A percentile compares a stretch with the other conserved stretches of the same genome.
Evolutionary conservation across 2,329 filamentous ascomycete genomes (phyloP).

Genomic region (Aspergillus caelatus): DNA sequence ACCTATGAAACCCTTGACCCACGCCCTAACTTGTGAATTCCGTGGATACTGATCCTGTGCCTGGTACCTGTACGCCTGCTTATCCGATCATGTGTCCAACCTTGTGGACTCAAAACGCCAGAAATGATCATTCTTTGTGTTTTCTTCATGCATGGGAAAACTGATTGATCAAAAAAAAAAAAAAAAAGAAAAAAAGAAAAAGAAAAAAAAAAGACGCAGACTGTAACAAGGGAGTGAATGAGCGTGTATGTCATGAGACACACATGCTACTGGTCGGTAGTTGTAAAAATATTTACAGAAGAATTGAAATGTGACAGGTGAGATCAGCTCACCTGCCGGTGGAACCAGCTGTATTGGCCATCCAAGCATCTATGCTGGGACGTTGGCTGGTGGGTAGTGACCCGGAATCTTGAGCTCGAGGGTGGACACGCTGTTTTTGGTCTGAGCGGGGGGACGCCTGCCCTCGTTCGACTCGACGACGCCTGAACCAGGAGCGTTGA

Average conservation of each 20-base stretch:
- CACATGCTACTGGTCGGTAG: constrained; percentile 7
- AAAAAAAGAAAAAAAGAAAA: background rate
- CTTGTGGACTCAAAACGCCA: background rate
- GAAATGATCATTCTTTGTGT: background rate
- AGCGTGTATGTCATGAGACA: background rate
- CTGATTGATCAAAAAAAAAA: constrained; percentile 2
- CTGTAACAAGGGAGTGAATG: background rate
- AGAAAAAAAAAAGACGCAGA: background rate
- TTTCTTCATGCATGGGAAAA: background rate
- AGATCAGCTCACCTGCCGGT: background rate
- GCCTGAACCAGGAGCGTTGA: background rate
- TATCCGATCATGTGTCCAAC: background rate
- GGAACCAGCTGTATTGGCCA: background rate
- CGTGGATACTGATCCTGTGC: background rate
- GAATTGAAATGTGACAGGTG: background rate
- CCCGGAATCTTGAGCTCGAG: constrained; percentile 41
- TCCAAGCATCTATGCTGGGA: constrained; percentile 27
- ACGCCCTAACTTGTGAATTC: background rate
- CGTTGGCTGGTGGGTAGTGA: constrained; percentile 36
- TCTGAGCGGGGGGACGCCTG: constrained; percentile 18
- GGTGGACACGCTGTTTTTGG: constrained; percentile 33
- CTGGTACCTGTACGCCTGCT: constrained; percentile 1
- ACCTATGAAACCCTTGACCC: background rate
- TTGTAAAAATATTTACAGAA: constrained; percentile 5
- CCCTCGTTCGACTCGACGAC: constrained; percentile 3